A percentile compares a stretch with the other conserved stretches of the same genome.
phyloP scores from a whole-genome alignment of 1,284 basidiomycete species.

The Tremellales sp. region DNA sequence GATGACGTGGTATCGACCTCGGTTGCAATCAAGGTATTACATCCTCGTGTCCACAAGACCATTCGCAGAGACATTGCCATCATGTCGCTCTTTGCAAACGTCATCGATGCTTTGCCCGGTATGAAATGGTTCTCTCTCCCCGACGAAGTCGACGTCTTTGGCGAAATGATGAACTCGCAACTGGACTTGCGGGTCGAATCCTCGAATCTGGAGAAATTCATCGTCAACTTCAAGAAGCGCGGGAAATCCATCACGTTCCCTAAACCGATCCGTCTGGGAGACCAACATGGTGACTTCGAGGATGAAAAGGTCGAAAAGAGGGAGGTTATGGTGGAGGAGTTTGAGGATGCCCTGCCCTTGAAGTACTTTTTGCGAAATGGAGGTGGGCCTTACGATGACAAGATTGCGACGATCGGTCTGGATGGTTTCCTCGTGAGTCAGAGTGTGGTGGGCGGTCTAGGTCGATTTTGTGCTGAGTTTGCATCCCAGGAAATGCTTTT shows the following conservation, averaged over 20 bases:
- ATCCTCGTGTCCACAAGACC: constrained; percentile 75
- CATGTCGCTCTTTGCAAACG: constrained; percentile 82
- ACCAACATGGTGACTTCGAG: constrained; percentile 6
- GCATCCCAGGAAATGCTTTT: constrained; percentile 84
- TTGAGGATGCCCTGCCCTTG: constrained; percentile 86
- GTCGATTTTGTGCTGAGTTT: constrained; percentile 3
- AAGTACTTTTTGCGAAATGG: constrained; percentile 85
- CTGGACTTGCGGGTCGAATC: constrained; percentile 89
- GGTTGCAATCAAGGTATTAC: constrained; percentile 94
- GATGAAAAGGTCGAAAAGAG: constrained; percentile 18
- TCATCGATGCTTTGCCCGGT: constrained; percentile 77
- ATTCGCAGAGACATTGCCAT: constrained; percentile 88
- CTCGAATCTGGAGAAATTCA: constrained; percentile 79
- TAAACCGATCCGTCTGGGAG: constrained; percentile 59
- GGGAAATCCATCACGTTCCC: constrained; percentile 86
- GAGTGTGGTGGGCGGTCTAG: background rate
- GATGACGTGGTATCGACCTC: constrained; percentile 60
- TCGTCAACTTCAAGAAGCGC: constrained; percentile 71
- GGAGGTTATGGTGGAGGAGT: constrained; percentile 51
- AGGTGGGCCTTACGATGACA: constrained; percentile 83
- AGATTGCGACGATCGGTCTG: constrained; percentile 86
- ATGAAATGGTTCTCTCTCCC: constrained; percentile 96
- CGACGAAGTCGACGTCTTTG: constrained; percentile 92
- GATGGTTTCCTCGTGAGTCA: constrained; percentile 84
- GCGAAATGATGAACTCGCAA: constrained; percentile 96